These are phyloP conservation scores for Lipomyces sp. DNA, from an alignment of 805 yeast species.

Conservation along the genomic window DNA sequence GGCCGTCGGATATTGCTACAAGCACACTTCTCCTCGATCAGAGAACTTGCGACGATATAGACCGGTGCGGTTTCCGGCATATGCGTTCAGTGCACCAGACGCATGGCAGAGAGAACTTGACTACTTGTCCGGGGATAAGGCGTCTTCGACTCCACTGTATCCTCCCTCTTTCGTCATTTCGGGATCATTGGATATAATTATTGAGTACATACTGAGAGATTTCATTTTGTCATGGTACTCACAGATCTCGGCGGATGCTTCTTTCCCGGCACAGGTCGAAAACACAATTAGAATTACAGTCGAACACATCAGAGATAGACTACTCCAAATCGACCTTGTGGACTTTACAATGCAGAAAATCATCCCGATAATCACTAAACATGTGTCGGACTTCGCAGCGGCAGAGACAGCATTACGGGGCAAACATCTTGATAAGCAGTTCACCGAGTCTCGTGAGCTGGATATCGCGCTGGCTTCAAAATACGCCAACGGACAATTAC, in stretches of 20 bases:
- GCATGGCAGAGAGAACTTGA: conserved; percentile 24
- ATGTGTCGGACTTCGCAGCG: conserved; percentile 56
- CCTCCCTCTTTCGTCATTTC: conserved; percentile 60
- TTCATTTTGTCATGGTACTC: conserved; percentile 64
- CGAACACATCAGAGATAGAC: conserved; percentile 50
- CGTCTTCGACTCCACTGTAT: conserved; percentile 42
- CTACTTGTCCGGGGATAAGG: conserved; percentile 20
- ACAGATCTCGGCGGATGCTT: conserved; percentile 50
- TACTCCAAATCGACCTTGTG: conserved; percentile 57
- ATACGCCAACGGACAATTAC: conserved; percentile 60
- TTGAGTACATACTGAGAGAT: conserved; percentile 55
- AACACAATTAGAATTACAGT: conserved; percentile 53
- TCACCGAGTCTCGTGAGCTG: conserved; percentile 47
- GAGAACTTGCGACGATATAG: conserved; percentile 23
- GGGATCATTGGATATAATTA: conserved; percentile 56
- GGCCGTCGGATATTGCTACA: conserved; percentile 34
- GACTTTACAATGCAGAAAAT: conserved; percentile 60
- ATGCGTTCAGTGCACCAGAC: conserved; percentile 30
- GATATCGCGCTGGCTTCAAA: conserved; percentile 51
- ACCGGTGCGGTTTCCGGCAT: conserved; percentile 31
- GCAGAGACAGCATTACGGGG: conserved; percentile 48
- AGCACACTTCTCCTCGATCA: conserved; percentile 27
- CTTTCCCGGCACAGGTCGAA: conserved; percentile 53
- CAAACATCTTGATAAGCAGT: conserved; percentile 39
- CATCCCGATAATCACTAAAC: conserved; percentile 69